A percentile compares a stretch with the other conserved stretches of the same genome.
Conservation (phyloP, 176 grass and related monocot species). For the Raddia guianensis region DNA sequence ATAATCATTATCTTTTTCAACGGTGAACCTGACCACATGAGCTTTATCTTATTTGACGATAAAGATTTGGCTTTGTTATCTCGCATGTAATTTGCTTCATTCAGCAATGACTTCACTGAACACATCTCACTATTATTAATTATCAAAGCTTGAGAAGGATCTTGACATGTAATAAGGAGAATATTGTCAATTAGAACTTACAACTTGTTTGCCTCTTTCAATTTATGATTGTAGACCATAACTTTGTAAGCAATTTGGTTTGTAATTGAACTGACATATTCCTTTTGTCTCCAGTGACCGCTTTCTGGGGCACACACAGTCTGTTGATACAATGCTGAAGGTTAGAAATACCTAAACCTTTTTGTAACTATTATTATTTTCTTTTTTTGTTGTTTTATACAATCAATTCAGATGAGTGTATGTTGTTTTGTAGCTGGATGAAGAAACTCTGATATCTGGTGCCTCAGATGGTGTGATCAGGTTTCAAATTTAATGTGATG, state of each 20-base stretch:
- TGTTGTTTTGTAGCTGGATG: constrained; percentile 72
- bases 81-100: not conserved
- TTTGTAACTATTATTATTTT: constrained; percentile 1
- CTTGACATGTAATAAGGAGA: not conserved
- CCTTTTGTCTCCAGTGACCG: constrained; percentile 69
- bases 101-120: not conserved
- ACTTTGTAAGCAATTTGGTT: not conserved
- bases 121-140: not conserved
- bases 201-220: constrained; percentile 19
- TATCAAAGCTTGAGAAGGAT: constrained; percentile 7
- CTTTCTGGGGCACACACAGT: constrained; percentile 86
- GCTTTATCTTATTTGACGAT: not conserved
- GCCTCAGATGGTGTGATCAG: constrained; percentile 89
- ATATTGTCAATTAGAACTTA: not conserved
- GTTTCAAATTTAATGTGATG: constrained; percentile 42
- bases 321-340: constrained; percentile 91
- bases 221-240: not conserved
- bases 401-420: not conserved
- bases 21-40: not conserved
- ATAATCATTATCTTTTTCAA: not conserved
- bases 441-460: constrained; percentile 90
- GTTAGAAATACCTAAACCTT: constrained; percentile 40
- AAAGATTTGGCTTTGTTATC: not conserved
- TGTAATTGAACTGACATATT: constrained; percentile 31
- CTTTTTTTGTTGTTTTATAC: not conserved